Conservation (phyloP, 2,329 filamentous ascomycete genomes). For the Onygenales sp. region DNA sequence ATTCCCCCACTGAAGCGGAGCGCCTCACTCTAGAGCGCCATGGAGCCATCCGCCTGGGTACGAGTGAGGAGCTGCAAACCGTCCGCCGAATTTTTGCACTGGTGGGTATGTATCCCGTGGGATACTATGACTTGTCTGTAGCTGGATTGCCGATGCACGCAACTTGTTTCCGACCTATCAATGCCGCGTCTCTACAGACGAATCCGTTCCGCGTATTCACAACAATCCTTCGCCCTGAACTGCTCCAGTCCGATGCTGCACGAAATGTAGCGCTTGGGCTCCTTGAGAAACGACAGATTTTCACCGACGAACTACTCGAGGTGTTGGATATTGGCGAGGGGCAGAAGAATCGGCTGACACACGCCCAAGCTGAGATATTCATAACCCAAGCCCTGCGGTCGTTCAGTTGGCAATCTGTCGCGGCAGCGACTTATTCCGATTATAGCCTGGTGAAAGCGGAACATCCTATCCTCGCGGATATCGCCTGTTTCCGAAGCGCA, state of each 20-base stretch:
- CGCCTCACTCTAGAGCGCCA: conserved; percentile 30
- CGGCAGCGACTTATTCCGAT: conserved; percentile 31
- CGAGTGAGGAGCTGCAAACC: conserved; percentile 32
- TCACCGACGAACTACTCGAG: conserved; percentile 28
- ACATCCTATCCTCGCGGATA: conserved; percentile 42
- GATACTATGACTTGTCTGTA: conserved; percentile 43
- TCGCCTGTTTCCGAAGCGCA: conserved; percentile 33
- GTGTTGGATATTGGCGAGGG: conserved; percentile 29
- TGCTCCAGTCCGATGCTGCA: conserved; percentile 26
- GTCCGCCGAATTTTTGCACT: conserved; percentile 38
- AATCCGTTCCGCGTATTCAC: conserved; percentile 41
- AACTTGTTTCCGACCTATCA: conserved; percentile 41
- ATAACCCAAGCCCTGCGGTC: conserved; percentile 36
- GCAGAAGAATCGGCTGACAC: conserved; percentile 18
- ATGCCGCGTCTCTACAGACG: conserved; percentile 21
- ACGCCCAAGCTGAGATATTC: conserved; percentile 27
- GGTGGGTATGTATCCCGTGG: conserved; percentile 41
- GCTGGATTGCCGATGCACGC: conserved; percentile 44
- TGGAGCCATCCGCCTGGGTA: conserved; percentile 43
- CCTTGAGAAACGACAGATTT: conserved; percentile 33
- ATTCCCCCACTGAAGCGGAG: conserved; percentile 8
- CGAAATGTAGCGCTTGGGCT: conserved; percentile 23
- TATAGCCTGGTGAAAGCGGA: conserved; percentile 35
- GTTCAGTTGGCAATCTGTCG: conserved; percentile 40
- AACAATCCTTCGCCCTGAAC: conserved; percentile 33